phyloP scores from a whole-genome alignment of 768 basidiomycete genomes.

The Collybia sordida region DNA sequence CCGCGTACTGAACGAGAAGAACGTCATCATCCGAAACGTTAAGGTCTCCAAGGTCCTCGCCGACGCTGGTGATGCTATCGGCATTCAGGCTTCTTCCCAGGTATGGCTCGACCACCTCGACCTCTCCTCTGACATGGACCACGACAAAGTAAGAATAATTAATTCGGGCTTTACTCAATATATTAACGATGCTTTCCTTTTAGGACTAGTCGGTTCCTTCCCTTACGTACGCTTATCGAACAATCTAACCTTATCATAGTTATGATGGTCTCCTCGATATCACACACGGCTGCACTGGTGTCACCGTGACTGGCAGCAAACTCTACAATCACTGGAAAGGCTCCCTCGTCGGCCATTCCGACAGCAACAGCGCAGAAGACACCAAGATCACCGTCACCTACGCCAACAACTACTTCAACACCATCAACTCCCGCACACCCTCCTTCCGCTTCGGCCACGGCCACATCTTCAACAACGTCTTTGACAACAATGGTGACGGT shows the following conservation, averaged over 20 bases:
- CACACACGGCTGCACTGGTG: constrained; percentile 41
- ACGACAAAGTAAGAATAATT: constrained; percentile 33
- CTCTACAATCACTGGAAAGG: constrained; percentile 47
- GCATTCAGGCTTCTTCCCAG: constrained; percentile 36
- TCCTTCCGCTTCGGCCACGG: constrained; percentile 47
- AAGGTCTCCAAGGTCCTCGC: constrained; percentile 50
- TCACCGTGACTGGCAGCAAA: constrained; percentile 42
- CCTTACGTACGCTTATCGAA: not conserved
- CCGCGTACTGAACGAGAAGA: constrained; percentile 38
- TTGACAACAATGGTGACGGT: constrained; percentile 41
- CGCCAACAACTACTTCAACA: constrained; percentile 41
- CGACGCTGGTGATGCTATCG: constrained; percentile 43
- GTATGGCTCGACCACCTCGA: constrained; percentile 50
- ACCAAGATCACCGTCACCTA: constrained; percentile 41
- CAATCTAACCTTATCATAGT: constrained; percentile 18
- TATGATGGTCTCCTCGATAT: constrained; percentile 46
- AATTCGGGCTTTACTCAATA: not conserved
- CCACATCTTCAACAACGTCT: constrained; percentile 46
- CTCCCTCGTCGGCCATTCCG: constrained; percentile 43
- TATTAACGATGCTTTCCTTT: not conserved
- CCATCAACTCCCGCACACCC: constrained; percentile 44
- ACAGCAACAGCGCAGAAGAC: constrained; percentile 39
- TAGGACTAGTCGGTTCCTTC: constrained; percentile 28
- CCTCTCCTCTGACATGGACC: constrained; percentile 43
- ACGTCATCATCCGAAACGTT: constrained; percentile 51